Percentiles rank a stretch among this genome's conserved stretches.
Conservation (phyloP, 306 rosid species). For the Mucuna pruriens region DNA sequence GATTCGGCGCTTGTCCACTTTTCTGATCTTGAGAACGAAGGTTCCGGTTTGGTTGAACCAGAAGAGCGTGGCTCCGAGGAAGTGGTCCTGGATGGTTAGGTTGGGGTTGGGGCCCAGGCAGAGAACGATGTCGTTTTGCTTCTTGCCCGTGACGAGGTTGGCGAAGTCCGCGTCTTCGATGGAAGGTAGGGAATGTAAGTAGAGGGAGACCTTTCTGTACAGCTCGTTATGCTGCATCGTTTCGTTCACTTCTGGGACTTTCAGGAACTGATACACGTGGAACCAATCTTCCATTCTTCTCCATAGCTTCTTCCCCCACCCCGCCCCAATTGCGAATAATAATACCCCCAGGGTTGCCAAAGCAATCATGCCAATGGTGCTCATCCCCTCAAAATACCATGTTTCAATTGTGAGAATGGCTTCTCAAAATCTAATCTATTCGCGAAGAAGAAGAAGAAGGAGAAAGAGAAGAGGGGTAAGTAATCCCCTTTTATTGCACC, state of each 20-base stretch:
- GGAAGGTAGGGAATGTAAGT: conserved; percentile 66
- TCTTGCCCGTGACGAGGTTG: conserved; percentile 64
- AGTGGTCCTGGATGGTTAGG: conserved; percentile 65
- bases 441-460: too few relatives aligned
- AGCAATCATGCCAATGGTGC: conserved; percentile 30
- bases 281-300: conserved; percentile 49
- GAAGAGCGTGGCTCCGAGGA: conserved; percentile 64
- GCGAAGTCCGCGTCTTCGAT: conserved; percentile 71
- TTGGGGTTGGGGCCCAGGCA: conserved; percentile 60
- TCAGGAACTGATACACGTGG: conserved; percentile 74
- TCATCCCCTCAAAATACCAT: neutral
- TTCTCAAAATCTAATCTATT: neutral
- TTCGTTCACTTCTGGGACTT: conserved; percentile 72
- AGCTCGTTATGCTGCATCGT: conserved; percentile 62
- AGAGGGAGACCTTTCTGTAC: conserved; percentile 56
- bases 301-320: conserved; percentile 59
- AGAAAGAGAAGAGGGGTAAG: too few relatives aligned
- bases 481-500: too few relatives aligned
- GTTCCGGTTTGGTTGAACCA: conserved; percentile 56
- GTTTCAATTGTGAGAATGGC: neutral
- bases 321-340: too few relatives aligned
- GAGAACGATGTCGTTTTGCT: conserved; percentile 66
- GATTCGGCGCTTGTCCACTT: conserved; percentile 69
- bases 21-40: conserved; percentile 62
- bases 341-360: too few relatives aligned